Base-by-base conservation (phyloP, 1,139 yeast genomes). In the Suhomyces taliae region DNA sequence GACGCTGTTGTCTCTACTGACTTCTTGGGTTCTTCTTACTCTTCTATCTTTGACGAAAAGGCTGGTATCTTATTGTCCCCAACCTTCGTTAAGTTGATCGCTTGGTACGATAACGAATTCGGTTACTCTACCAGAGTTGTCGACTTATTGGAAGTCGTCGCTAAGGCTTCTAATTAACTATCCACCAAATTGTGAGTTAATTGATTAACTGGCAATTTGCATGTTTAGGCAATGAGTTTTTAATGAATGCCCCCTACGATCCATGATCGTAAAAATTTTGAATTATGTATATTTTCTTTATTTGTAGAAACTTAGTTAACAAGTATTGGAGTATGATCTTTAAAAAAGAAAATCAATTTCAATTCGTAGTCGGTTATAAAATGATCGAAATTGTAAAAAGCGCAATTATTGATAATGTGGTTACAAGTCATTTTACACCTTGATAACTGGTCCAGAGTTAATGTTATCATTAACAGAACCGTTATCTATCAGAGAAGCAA, bases 121-220 rank as follows among this genome's bases (percentile, higher is more conserved):
- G 95, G 95, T 70, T 87, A 87, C 89, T 86, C 93, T 65, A 85
- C 90, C 79, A 87, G 95, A 81, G 95, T 87, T 56, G 91, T 87
- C 59, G 95, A 87, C 81, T 82, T 87, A 69, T 77, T 87, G 68
- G 81, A 83, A 73, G 83, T 78, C 81, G 83, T 85, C 67, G 89
- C 91, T 64, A 75, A 78, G 67, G 55, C 55, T 50, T 48, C 57
- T 50, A 44, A 47, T 40, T 58, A 55, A 53, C 53, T 55, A 53
- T 39, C 58, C 54, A 50, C 44, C 48, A 53, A 54, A 53, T 54
- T 54, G 47, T 54, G 47, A 47, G 51, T 33, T 7, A 36, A 41
- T 12, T 14, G 15, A 33, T 43, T 37, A 19, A 24, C 49, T 46
- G 39, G 45, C 36, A 39, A 41, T 41, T 45, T 45, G 45, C 32